Evolutionary conservation across 148 eudicot genomes (phyloP).

Genomic region (Vaccinium myrtillus): DNA sequence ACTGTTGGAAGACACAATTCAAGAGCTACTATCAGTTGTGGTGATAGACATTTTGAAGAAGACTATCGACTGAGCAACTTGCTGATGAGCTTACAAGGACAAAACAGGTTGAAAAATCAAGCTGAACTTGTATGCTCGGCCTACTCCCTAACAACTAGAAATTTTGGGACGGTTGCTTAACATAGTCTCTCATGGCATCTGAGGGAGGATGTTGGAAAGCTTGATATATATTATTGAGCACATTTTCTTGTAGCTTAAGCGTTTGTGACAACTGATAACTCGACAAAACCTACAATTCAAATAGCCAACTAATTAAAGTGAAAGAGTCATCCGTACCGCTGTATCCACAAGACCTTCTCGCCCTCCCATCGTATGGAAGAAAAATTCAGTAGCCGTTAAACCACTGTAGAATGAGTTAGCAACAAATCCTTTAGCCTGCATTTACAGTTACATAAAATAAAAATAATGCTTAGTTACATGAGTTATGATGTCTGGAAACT

Average conservation of each 20-base stretch:
- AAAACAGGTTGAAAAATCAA: not conserved
- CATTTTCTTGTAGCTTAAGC: not conserved
- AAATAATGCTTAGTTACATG: not conserved
- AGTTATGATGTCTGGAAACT: not conserved
- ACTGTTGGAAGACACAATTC: not conserved
- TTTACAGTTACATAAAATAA: slow-evolving; percentile 10
- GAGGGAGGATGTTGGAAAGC: not conserved
- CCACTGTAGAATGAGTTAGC: slow-evolving; percentile 92
- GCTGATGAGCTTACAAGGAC: not conserved
- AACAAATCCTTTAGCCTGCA: slow-evolving; percentile 98
- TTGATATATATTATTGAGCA: not conserved
- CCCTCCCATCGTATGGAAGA: slow-evolving; percentile 99
- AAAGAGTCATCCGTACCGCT: slow-evolving; percentile 56
- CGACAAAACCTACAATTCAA: slow-evolving; percentile 1
- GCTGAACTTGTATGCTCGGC: not conserved
- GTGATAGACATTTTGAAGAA: not conserved
- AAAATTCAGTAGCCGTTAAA: slow-evolving; percentile 89
- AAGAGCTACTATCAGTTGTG: not conserved
- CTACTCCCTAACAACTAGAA: not conserved
- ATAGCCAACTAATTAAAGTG: slow-evolving; percentile 7
- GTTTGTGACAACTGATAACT: not conserved
- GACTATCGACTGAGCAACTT: not conserved
- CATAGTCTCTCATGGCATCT: not conserved
- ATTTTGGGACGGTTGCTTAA: not conserved
- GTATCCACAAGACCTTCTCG: slow-evolving; percentile 99